Evolutionary conservation across 2,329 filamentous ascomycete genomes (phyloP).

Genomic region (Ilyonectria mors-panacis): DNA sequence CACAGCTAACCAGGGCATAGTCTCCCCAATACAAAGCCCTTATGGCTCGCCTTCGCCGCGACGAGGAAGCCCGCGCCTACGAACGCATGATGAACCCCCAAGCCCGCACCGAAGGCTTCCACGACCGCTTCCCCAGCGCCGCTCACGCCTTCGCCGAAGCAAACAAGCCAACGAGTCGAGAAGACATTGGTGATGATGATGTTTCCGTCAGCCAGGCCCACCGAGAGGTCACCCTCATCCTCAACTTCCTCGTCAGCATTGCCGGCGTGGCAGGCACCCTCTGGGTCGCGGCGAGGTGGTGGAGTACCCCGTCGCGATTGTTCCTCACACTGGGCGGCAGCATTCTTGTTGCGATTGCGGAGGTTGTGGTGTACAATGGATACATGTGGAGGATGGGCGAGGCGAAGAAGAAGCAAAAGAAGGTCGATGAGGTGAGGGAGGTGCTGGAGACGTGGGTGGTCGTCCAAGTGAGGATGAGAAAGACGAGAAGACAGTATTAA

Average conservation of each 20-base stretch:
- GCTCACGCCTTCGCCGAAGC: constrained; percentile 70
- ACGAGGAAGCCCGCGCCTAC: constrained; percentile 88
- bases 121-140: constrained; percentile 70
- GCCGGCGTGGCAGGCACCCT: constrained; percentile 83
- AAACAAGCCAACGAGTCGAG: constrained; percentile 62
- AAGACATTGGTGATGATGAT: constrained; percentile 72
- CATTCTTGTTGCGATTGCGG: constrained; percentile 79
- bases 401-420: constrained; percentile 74
- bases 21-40: constrained; percentile 87
- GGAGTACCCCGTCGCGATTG: constrained; percentile 79
- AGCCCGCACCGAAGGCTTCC: constrained; percentile 69
- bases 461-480: constrained; percentile 52
- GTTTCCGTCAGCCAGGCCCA: constrained; percentile 81
- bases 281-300: constrained; percentile 84
- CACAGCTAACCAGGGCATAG: constrained; percentile 57
- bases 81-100: constrained; percentile 81
- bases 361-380: constrained; percentile 82
- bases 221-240: constrained; percentile 85
- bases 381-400: constrained; percentile 81
- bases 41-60: constrained; percentile 86
- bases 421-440: constrained; percentile 75
- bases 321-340: constrained; percentile 81
- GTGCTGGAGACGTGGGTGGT: constrained; percentile 82
- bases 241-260: constrained; percentile 92
- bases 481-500: constrained; percentile 43